Evolutionary conservation across 495 filamentous ascomycete species (phyloP).

Genomic region (Chlorociboria aeruginascens): DNA sequence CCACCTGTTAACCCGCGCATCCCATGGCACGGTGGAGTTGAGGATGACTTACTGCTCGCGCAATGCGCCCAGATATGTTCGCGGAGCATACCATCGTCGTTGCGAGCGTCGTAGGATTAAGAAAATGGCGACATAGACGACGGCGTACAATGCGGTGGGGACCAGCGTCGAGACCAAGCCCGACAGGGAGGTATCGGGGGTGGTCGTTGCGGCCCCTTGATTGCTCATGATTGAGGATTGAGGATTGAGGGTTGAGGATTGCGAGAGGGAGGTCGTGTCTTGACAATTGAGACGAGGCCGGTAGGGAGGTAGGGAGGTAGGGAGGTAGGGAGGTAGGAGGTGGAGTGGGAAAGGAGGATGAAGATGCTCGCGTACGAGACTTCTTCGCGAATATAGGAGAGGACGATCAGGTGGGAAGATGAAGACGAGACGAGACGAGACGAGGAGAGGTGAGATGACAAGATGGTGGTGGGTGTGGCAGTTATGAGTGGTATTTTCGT

Average conservation of each 20-base stretch:
- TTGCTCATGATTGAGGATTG: no score
- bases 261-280: no score
- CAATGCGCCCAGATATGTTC: slow-evolving; percentile 73
- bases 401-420: not conserved
- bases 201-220: no score
- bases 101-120: slow-evolving; percentile 61
- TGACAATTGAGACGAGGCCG: no score
- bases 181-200: slow-evolving; percentile 6
- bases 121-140: slow-evolving; percentile 57
- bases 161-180: slow-evolving; percentile 57
- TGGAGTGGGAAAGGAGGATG: no score
- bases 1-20: not conserved
- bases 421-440: not conserved
- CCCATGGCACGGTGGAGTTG: slow-evolving; percentile 2
- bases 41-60: slow-evolving; percentile 40
- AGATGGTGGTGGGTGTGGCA: no score
- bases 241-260: no score
- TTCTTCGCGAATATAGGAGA: no score
- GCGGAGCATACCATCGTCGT: slow-evolving; percentile 71
- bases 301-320: no score
- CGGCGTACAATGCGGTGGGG: slow-evolving; percentile 53
- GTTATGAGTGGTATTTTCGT: no score
- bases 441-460: not conserved
- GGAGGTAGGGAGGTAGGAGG: no score
- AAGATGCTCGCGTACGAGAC: no score